Base-by-base conservation (phyloP, 179 eudicot species). In the Camellia oleifera region DNA sequence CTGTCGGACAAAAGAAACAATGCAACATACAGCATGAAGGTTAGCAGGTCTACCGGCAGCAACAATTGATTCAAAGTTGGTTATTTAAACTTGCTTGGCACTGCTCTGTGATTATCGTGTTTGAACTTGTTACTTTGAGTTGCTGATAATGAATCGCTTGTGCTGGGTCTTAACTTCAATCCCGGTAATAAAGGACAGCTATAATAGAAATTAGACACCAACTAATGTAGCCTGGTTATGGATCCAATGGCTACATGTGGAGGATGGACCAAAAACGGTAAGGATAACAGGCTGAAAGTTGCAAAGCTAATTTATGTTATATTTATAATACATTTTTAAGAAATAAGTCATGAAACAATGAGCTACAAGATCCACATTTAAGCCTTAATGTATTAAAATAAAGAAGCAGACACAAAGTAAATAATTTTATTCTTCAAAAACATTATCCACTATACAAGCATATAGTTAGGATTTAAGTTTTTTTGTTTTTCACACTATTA, bases 1-100 rank as follows among this genome's bases (percentile, higher is more conserved):
- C 99, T 95, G 92, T 20, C 65, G 62, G 44, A 56, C 76, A 83
- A 75, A 74, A 61, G 18, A 81, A 79, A 83, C 14, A 69, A 12
- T 3, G n/a, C 23, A 45, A 40, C n/a, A 77, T 26, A 48, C 13
- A 10, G 14, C 9, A 10, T 18, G 80, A 53, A 52, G 74, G 65
- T 66, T 4, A 77, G 50, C 15, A 4, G 50, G 44, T 26, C 17
- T 53, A 52, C 32, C 20, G 18, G 40, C 20, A 52, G n/a, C n/a
- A 77, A 53, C 64, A 68, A 53, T 78, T 53, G 11, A 65, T 26
- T 23, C 65, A 54, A 14, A 63, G 13, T 18, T 14, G 58, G 0
- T 2, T 12, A 64, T 9, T 50, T 50, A 26, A 26, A 26, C 32
- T 26, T 26, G 32, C 32, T 26, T 26, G 32, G 32, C 32, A 26